Base-by-base conservation (phyloP, 1,139 yeast species). In the Hansenula lynferdii region DNA sequence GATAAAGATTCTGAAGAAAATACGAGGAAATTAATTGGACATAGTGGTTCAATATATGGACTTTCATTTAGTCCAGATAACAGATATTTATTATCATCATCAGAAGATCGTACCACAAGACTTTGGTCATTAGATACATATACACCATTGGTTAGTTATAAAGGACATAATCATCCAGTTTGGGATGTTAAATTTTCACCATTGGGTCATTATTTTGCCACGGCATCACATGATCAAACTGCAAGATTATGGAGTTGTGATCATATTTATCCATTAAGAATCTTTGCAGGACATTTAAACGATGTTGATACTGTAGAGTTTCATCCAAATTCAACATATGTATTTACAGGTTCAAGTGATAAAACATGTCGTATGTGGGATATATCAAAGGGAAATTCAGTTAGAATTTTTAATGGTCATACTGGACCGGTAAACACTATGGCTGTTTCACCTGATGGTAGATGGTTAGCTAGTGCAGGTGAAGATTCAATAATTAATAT, bases 291-390 rank as follows among this genome's bases (percentile, higher is more conserved):
- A 0, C 99, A 94, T 62, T 75, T 90, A 51, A 85, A 89, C 55
- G 99, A 94, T 64, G 98, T 94, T 31, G 98, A 94, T 58, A 80
- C 92, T 52, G 95, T 92, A 29, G 82, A 82, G 36, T 94, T 92
- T 73, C 98, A 94, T 64, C 98, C 98, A 18, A 94, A 94, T 59
- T 89, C 96, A 16, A 84, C 90, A 36, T 92, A 94, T 57, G 81
- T 92, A 7, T 82, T 92, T 52, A 90, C 98, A 0, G 98, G 98
- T 2, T 87, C 96, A 6, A 79, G 92, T 44, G 99, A 94, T 64
- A 86, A 87, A 65, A 87, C 97, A 0, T 84, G 95, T 56, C 73
- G 98, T 49, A 86, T 94, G 97, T 94, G 99, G 99, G 98, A 94
- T 61, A 80, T 94, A 25, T 78, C 82, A 36, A 76, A 81, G 31